phyloP scores from a whole-genome alignment of 2,329 filamentous ascomycete species.

The Dothidotthia symphoricarpi region DNA sequence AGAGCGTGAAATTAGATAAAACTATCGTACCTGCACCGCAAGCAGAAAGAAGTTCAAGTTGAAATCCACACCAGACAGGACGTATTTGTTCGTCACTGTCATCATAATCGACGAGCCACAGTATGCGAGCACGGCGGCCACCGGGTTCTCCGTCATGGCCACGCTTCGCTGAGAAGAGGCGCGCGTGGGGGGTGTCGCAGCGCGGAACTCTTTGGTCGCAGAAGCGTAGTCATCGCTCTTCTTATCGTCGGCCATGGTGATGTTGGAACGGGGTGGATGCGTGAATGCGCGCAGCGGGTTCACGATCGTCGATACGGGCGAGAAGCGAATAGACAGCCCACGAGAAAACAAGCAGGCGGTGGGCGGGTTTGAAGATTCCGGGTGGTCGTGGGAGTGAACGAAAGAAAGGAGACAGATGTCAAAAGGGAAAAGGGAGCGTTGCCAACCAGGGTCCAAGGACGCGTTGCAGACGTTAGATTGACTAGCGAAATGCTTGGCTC shows the following conservation, averaged over 20 bases:
- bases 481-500: too few relatives aligned
- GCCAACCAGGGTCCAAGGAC: slow-evolving; percentile 24
- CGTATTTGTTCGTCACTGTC: slow-evolving; percentile 99
- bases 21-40: slow-evolving; percentile 74
- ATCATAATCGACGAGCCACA: slow-evolving; percentile 96
- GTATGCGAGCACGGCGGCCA: slow-evolving; percentile 81
- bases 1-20: background rate
- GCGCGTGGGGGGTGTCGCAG: slow-evolving; percentile 50
- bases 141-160: slow-evolving; percentile 68
- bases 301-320: slow-evolving; percentile 6
- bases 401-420: slow-evolving; percentile 17
- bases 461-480: slow-evolving; percentile 1
- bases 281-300: slow-evolving; percentile 7
- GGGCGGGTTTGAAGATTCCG: slow-evolving; percentile 2
- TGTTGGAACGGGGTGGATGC: slow-evolving; percentile 6
- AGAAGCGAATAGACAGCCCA: slow-evolving; percentile 17
- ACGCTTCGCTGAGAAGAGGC: slow-evolving; percentile 30
- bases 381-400: slow-evolving; percentile 11
- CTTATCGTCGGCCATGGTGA: slow-evolving; percentile 81
- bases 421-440: slow-evolving; percentile 14
- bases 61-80: slow-evolving; percentile 85
- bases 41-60: slow-evolving; percentile 97
- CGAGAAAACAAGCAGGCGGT: slow-evolving; percentile 17
- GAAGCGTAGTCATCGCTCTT: slow-evolving; percentile 69
- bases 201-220: slow-evolving; percentile 52